These are phyloP conservation scores for Suhomyces tanzawaensis DNA, from an alignment of 805 yeast species.

Conservation along the genomic window DNA sequence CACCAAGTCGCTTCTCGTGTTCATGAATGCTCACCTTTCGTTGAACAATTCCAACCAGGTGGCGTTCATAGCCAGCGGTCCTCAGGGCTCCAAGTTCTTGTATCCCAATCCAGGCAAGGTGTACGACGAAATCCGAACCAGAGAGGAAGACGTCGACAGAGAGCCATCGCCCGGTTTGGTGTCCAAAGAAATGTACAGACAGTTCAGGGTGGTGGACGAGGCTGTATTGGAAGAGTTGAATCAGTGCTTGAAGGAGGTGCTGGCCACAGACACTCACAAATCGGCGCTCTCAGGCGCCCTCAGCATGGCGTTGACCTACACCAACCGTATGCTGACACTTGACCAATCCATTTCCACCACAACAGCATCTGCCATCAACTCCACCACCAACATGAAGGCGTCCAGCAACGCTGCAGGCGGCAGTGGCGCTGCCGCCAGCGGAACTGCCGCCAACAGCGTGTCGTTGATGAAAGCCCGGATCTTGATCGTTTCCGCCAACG, in stretches of 20 bases:
- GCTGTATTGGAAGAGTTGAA: conserved; percentile 61
- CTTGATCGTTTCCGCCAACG: conserved; percentile 65
- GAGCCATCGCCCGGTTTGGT: conserved; percentile 28
- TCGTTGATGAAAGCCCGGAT: conserved; percentile 38
- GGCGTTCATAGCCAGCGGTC: conserved; percentile 74
- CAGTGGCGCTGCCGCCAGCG: conserved; percentile 11
- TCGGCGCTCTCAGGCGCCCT: conserved; percentile 68
- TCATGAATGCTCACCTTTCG: conserved; percentile 84
- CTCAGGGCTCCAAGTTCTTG: conserved; percentile 63
- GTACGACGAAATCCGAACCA: conserved; percentile 10
- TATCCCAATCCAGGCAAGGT: conserved; percentile 51
- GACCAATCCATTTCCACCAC: conserved; percentile 46
- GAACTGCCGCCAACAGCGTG: conserved; percentile 11
- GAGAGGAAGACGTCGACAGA: conserved; percentile 5
- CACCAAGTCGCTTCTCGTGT: conserved; percentile 65
- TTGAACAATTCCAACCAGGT: conserved; percentile 81
- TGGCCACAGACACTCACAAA: not conserved
- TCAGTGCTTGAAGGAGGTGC: conserved; percentile 31
- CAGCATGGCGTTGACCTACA: conserved; percentile 76
- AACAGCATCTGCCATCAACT: conserved; percentile 41
- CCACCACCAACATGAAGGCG: conserved; percentile 30
- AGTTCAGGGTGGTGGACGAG: conserved; percentile 77
- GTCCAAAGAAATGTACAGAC: conserved; percentile 74
- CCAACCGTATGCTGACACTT: conserved; percentile 60
- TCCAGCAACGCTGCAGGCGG: conserved; percentile 13